phyloP scores from a whole-genome alignment of 176 grass and related monocot species.

The Avena sativa region DNA sequence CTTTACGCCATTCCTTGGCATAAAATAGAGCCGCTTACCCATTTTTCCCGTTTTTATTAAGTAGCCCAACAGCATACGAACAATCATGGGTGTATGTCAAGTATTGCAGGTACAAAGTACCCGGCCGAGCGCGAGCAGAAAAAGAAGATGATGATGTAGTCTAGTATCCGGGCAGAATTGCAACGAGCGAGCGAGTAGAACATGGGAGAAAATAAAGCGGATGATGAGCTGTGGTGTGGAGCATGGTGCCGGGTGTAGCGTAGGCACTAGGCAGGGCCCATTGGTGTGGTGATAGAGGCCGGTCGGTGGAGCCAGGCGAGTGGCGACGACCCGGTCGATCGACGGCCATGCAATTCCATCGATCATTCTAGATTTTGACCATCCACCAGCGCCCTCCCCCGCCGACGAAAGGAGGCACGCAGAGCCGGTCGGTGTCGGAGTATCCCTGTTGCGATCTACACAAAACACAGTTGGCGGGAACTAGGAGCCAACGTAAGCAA shows the following conservation, averaged over 20 bases:
- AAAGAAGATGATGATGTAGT: background rate
- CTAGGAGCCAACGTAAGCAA: background rate
- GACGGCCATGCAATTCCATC: background rate
- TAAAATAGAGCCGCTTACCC: background rate
- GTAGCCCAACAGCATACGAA: constrained; percentile 9
- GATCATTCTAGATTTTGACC: background rate
- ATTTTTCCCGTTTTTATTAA: background rate
- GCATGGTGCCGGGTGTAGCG: background rate
- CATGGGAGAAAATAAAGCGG: background rate
- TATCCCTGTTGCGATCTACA: background rate
- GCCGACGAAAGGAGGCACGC: too few relatives aligned
- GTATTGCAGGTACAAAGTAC: constrained; percentile 22
- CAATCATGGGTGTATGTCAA: constrained; percentile 2
- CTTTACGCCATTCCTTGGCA: constrained; percentile 18
- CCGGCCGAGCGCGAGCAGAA: background rate
- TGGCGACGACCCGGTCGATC: constrained; percentile 38
- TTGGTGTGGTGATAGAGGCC: constrained; percentile 1
- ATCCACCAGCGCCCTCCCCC: background rate
- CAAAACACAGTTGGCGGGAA: background rate
- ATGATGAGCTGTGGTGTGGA: background rate
- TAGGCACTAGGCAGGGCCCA: background rate
- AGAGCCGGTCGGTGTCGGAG: too few relatives aligned
- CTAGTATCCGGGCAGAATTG: background rate
- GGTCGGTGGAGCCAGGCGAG: background rate
- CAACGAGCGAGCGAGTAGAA: too few relatives aligned